Base-by-base conservation (phyloP, 306 rosid genomes). In the Vicia faba region DNA sequence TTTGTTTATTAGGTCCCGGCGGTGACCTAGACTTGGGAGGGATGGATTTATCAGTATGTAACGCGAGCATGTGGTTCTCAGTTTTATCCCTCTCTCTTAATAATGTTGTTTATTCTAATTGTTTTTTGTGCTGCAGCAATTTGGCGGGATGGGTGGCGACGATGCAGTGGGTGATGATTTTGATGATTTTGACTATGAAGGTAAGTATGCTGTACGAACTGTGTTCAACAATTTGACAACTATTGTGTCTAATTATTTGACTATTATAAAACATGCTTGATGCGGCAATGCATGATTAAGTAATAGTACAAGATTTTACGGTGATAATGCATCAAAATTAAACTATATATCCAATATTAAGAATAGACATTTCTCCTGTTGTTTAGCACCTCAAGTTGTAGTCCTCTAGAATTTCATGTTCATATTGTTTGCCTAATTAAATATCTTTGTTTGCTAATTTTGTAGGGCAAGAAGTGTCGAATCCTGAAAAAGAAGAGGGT, bases 1-100 rank as follows among this genome's bases (percentile, higher is more conserved):
- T 75, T 66, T 35, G 76, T 75, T 66, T 64, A 36, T 61, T 65
- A 79, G 87, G 15, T 18, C 7, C 16, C 3, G 66, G 80, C 3
- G 66, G 80, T 63, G 98, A 88, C 58, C 8, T 67, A 78, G 96
- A 89, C 66, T 53, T 88, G 76, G 97, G 93, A 61, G 99, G 95
- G 60, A 93, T 93, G 99, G 99, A 93, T 75, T 90, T 93, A 81
- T 90, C 96, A 83, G 99, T 93, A 81, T 75, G 96, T 74, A 64
- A 16, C 4, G 16, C 38, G 65, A 38, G 46, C 20, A 15, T 28
- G 33, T 69, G 56, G n/a, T 48, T 61, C 16, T 71, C 16, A 10
- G 45, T 41, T 70, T 64, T 16, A 64, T 66, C 28, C 23, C 7
- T 51, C 11, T 71, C 20, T 53, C 16, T 41, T 53, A 13, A 8